Evolutionary conservation across 176 grass and related monocot genomes (phyloP), one percentile per base, ranked within the genome.

Genomic region (Musa acuminata): DNA sequence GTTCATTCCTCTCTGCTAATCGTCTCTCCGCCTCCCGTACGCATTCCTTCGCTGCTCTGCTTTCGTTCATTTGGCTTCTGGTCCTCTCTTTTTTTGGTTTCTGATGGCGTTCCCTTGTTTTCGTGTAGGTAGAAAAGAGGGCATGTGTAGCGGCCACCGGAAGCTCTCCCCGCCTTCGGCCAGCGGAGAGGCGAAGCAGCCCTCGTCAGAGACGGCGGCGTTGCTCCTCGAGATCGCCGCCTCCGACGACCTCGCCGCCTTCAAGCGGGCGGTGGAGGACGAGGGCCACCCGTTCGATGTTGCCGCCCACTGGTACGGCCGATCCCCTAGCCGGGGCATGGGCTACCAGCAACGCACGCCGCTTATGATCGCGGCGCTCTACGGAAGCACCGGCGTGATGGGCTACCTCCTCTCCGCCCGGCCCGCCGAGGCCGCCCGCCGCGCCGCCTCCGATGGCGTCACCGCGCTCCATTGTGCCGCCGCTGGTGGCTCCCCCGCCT

Each of bases 381-480:
- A 70, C 48, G 67, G 67, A 0, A 90, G 80, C 83, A 83, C 90
- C 43, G 69, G 70, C 11, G 79, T 71, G 20, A 74, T 91, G 12
- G 75, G 72, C 19, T 67, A 87, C 24, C 74, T 95, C 16, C 68
- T 95, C 25, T 78, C 88, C 26, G 8, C 88, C n/a, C 51, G 83
- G 8, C 83, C 88, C 17, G 87, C 90, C 29, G 78, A 91, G 19
- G 78, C 85, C 63, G 90, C 87, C 79, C 81, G 83, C 62, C 69
- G 83, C 27, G 83, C 85, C 17, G 68, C 75, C 20, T 59, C 83
- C 8, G 91, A 95, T 21, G 77, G 78, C 27, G 84, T 78, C 81
- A 95, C 85, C 10, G 85, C 91, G 8, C 83, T 95, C 23, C 91
- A 95, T 85, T 95, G 91, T 14, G 91, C 91, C 1, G 85, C 91